phyloP scores from a whole-genome alignment of 2,329 filamentous ascomycete species.

The Aspergillus nomiae region DNA sequence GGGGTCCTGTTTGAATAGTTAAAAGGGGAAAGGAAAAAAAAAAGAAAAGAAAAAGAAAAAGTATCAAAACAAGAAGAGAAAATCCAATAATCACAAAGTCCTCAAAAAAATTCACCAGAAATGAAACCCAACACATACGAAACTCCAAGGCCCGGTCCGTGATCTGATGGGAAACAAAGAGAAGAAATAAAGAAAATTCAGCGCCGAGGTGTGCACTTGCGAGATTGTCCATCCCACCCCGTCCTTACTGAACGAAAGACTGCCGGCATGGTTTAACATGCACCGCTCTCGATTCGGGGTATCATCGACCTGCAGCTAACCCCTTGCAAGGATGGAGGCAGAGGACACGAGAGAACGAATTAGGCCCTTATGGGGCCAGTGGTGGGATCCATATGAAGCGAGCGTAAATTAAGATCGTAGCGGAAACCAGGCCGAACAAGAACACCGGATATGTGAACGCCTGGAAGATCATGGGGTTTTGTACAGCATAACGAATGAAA shows the following conservation, averaged over 20 bases:
- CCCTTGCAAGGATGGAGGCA: conserved; percentile 4
- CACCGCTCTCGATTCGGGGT: conserved; percentile 1
- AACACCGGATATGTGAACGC: conserved; percentile 2
- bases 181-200: conserved; percentile 1
- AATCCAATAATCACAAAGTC: not conserved
- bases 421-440: not conserved
- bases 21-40: too few species aligned
- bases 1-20: not conserved
- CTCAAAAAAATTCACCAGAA: conserved; percentile 18
- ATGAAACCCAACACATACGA: conserved; percentile 9
- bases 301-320: conserved; percentile 16
- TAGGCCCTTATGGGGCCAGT: not conserved
- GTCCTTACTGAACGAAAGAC: not conserved
- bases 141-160: conserved; percentile 14
- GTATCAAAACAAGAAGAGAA: not conserved
- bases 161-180: not conserved
- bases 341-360: not conserved
- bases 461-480: not conserved
- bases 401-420: conserved; percentile 6
- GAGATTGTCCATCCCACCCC: not conserved
- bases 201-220: not conserved
- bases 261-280: not conserved
- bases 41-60: not conserved
- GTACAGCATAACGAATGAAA: conserved; percentile 14
- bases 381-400: conserved; percentile 5